phyloP scores from a whole-genome alignment of 2,329 filamentous ascomycete genomes.

The Aspergillus brasiliensis region DNA sequence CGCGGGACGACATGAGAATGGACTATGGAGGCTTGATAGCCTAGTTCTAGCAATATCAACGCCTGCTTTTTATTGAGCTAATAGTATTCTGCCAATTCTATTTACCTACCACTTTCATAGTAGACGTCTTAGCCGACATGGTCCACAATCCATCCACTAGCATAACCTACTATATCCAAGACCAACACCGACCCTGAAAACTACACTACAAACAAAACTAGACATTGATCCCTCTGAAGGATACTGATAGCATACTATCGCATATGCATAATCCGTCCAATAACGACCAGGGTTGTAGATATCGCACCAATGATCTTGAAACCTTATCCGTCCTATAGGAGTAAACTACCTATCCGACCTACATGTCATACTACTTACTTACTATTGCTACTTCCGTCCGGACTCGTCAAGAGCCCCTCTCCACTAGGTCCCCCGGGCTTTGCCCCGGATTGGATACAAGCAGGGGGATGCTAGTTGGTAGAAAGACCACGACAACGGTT shows the following conservation, averaged over 20 bases:
- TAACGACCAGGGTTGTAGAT: not conserved
- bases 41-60: not conserved
- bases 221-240: not conserved
- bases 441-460: not conserved
- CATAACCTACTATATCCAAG: not conserved
- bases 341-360: not conserved
- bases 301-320: not conserved
- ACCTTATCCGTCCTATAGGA: not conserved
- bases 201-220: not conserved
- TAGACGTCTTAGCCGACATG: too few relatives aligned
- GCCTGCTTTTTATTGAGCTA: not conserved
- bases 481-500: not conserved
- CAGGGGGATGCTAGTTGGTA: not conserved
- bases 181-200: not conserved
- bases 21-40: not conserved
- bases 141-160: too few relatives aligned
- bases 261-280: not conserved
- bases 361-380: too few relatives aligned
- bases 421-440: not conserved
- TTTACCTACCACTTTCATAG: not conserved
- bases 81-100: not conserved
- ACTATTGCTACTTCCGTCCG: not conserved
- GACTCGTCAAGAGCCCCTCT: not conserved
- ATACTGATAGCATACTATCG: not conserved
- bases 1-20: not conserved